These are phyloP conservation scores for Tricladium varicosporioides DNA, from an alignment of 2,329 filamentous ascomycete species.

Conservation along the genomic window DNA sequence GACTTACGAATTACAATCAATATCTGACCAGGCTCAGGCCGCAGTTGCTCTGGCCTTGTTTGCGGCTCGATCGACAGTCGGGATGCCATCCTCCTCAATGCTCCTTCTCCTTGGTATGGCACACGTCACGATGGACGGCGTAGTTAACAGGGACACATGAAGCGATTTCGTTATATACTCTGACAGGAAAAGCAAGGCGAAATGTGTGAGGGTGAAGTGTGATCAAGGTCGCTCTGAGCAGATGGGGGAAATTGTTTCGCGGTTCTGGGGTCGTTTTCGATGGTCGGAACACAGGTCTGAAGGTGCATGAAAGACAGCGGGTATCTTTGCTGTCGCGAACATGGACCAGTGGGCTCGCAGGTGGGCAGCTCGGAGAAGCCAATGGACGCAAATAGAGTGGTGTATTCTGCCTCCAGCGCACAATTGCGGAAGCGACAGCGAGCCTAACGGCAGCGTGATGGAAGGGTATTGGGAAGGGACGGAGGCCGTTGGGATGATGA, in stretches of 20 bases:
- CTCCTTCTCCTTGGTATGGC: conserved; percentile 11
- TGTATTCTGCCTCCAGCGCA: not conserved
- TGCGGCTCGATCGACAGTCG: conserved; percentile 39
- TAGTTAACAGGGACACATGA: conserved; percentile 26
- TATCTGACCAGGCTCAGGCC: conserved; percentile 63
- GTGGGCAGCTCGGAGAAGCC: not conserved
- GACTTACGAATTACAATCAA: conserved; percentile 71
- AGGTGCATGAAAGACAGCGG: conserved; percentile 25
- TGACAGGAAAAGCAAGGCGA: not conserved
- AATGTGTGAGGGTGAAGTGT: not conserved
- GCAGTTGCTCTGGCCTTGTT: conserved; percentile 32
- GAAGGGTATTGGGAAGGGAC: not conserved
- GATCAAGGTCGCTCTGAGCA: not conserved
- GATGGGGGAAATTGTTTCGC: not conserved
- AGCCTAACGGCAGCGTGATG: not conserved
- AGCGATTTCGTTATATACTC: conserved; percentile 4
- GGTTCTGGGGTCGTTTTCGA: conserved; percentile 14
- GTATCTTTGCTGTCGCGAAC: conserved; percentile 10
- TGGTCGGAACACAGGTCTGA: conserved; percentile 17
- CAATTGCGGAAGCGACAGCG: not conserved
- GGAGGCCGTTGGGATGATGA: not conserved
- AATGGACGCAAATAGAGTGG: not conserved
- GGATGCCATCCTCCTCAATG: conserved; percentile 38
- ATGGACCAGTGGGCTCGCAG: conserved; percentile 1
- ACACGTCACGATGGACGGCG: conserved; percentile 21